Evolutionary conservation across 306 rosid genomes (phyloP), one percentile per base, ranked within the genome.

Genomic region (Corylus americana): DNA sequence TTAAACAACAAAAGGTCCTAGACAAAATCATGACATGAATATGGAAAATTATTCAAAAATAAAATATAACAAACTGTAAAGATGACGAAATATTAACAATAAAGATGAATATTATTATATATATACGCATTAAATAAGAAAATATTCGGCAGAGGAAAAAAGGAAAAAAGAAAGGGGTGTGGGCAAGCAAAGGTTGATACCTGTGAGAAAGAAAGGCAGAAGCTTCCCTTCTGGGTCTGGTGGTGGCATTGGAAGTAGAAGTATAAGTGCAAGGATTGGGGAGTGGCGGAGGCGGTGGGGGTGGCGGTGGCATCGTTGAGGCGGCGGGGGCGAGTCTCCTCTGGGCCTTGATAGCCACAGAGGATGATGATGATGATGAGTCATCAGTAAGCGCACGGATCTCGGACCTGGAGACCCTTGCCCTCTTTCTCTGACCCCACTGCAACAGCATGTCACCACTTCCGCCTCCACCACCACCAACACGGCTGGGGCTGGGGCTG

Each of bases 401-500:
- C 83, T 85, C 87, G 18, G 85, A 63, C 78, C 92, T 85, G 2
- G 92, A 86, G 47, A 77, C 87, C 67, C 94, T 86, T 50, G 92
- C 81, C 76, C 88, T 85, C 84, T 88, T 88, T 66, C 83, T 87
- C 14, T 88, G 92, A 1, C 94, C 94, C 94, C 94, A 91, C 49
- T 91, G 91, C 80, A 91, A 55, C 7, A 91, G 53, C 74, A 83
- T 87, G 70, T 91, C 92, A n/a, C 88, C 89, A 8, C 78, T 76
- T 9, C 77, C 73, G 4, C 76, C 86, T 5, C 83, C 82, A 16
- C 71, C 76, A 74, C 81, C 83, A 47, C 83, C 85, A 76, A 80
- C 76, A 29, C 83, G 84, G 47, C 82, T 78, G 18, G 83, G 83
- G 47, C 82, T 78, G 18, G 83, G 83, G 50, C 91, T 84, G 2